Percentiles rank a stretch among this genome's conserved stretches.
Evolutionary conservation across 2,329 filamentous ascomycete species (phyloP).

Genomic region (Fusarium begoniae): DNA sequence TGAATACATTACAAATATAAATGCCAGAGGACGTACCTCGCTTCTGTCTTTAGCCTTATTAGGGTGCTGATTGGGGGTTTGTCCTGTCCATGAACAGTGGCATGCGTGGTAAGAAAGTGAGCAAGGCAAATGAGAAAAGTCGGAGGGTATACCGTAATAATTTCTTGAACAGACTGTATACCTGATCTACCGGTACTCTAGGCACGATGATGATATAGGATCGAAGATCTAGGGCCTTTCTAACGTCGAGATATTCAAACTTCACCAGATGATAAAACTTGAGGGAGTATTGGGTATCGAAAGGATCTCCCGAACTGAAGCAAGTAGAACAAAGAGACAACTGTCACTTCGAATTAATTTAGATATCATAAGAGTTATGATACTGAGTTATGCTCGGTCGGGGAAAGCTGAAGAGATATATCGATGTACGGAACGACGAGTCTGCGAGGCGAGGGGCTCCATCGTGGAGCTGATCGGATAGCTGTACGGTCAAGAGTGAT

Average conservation of each 20-base stretch:
- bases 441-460: not conserved
- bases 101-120: not conserved
- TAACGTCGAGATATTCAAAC: not conserved
- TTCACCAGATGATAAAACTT: not conserved
- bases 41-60: not conserved
- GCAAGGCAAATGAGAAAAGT: not conserved
- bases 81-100: not conserved
- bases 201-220: rapidly evolving
- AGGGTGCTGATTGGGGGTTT: not conserved
- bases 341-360: rapidly evolving
- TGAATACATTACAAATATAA: rapidly evolving
- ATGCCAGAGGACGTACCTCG: rapidly evolving
- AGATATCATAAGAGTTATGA: not conserved
- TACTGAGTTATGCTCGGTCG: not conserved
- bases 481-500: not conserved
- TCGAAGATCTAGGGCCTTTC: not conserved
- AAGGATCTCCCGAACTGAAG: not conserved
- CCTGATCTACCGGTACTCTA: rapidly evolving
- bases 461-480: not conserved
- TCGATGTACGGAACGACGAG: not conserved
- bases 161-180: not conserved
- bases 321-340: not conserved
- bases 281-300: not conserved
- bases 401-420: not conserved
- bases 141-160: not conserved